Conservation (phyloP, 2,329 filamentous ascomycete genomes). For the Seiridium unicorne region DNA sequence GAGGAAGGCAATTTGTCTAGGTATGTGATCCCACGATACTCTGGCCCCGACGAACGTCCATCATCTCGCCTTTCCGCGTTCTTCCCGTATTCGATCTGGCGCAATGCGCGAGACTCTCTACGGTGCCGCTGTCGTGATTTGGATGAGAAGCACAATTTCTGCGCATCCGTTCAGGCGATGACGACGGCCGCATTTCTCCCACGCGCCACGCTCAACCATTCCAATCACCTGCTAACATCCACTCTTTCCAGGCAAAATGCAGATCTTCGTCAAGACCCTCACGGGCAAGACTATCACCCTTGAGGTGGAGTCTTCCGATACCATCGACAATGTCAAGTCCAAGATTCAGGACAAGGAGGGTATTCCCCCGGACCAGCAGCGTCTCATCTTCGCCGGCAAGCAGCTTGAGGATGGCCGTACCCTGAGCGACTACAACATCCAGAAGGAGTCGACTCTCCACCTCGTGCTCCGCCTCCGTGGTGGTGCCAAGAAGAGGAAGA, state of each 20-base stretch:
- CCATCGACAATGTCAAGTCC: slow-evolving; percentile 99
- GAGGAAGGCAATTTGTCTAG: slow-evolving; percentile 67
- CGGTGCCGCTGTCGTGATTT: background rate
- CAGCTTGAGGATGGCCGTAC: slow-evolving; percentile 99
- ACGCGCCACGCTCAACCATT: background rate
- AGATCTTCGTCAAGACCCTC: slow-evolving; percentile 80
- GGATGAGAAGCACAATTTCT: too few species aligned
- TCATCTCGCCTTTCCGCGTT: background rate
- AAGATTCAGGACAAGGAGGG: slow-evolving; percentile 99
- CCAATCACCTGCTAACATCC: slow-evolving; percentile 2
- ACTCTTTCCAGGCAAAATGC: slow-evolving; percentile 59
- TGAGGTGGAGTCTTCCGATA: slow-evolving; percentile 99
- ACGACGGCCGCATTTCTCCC: background rate
- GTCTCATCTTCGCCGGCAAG: slow-evolving; percentile 99
- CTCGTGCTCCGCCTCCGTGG: slow-evolving; percentile 97
- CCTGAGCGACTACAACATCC: slow-evolving; percentile 99
- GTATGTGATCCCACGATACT: slow-evolving; percentile 39
- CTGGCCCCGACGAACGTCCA: background rate
- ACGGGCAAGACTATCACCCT: slow-evolving; percentile 99
- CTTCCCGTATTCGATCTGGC: too few species aligned
- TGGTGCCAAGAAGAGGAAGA: slow-evolving; percentile 99
- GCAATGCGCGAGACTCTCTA: background rate
- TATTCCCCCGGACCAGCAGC: slow-evolving; percentile 98
- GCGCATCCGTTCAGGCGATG: background rate
- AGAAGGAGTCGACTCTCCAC: slow-evolving; percentile 99